These are phyloP conservation scores for Wickerhamomyces chambardii DNA, from an alignment of 805 yeast genomes.

Conservation along the genomic window DNA sequence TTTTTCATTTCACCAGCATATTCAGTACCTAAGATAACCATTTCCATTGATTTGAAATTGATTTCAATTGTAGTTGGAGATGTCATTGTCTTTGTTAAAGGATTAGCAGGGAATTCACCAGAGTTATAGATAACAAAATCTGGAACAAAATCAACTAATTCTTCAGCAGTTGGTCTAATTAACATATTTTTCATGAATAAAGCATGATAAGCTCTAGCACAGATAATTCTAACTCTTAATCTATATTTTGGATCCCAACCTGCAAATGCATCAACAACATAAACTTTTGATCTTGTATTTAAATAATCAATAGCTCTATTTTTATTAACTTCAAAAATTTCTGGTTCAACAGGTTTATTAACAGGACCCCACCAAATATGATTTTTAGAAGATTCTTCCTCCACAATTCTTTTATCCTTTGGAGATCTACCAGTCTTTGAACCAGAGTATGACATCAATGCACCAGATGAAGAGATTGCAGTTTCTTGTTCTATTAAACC, in stretches of 20 bases:
- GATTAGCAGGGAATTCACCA: constrained; percentile 97
- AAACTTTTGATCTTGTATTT: constrained; percentile 90
- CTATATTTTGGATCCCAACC: constrained; percentile 99
- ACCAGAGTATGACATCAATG: constrained; percentile 93
- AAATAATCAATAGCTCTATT: constrained; percentile 95
- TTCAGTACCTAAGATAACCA: constrained; percentile 98
- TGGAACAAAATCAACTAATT: constrained; percentile 83
- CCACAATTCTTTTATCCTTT: constrained; percentile 95
- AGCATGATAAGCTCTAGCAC: constrained; percentile 99
- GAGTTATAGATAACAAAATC: constrained; percentile 98
- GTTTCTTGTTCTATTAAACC: constrained; percentile 87
- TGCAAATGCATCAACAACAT: constrained; percentile 93
- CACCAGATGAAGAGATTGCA: constrained; percentile 87
- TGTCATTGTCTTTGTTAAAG: constrained; percentile 95
- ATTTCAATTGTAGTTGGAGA: constrained; percentile 93
- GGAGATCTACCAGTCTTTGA: constrained; percentile 97
- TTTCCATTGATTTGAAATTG: constrained; percentile 95
- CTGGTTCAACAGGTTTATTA: constrained; percentile 87
- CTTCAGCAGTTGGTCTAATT: constrained; percentile 90
- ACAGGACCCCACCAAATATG: constrained; percentile 99
- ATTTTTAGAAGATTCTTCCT: constrained; percentile 76
- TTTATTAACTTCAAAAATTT: constrained; percentile 91
- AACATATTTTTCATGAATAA: constrained; percentile 97
- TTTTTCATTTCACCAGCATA: constrained; percentile 99
- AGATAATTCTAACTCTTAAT: constrained; percentile 88